Conservation (phyloP, 805 yeast genomes). For the Candida taoyuanica region DNA sequence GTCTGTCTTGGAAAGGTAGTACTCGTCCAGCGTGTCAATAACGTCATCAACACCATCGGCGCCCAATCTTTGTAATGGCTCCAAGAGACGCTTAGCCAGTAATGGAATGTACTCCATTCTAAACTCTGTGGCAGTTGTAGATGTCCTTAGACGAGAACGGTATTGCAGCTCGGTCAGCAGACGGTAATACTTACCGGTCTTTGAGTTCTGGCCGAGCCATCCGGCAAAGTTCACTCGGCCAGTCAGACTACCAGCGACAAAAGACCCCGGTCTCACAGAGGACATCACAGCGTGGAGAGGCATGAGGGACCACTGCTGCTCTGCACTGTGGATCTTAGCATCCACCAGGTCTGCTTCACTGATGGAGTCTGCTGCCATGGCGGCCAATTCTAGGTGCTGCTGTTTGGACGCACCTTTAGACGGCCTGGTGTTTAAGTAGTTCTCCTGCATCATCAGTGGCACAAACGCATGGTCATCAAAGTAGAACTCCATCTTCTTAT, state of each 20-base stretch:
- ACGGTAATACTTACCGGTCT: slow-evolving; percentile 70
- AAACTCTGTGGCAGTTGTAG: slow-evolving; percentile 69
- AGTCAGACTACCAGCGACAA: slow-evolving; percentile 64
- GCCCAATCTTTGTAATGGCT: slow-evolving; percentile 54
- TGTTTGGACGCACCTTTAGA: slow-evolving; percentile 36
- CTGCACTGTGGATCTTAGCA: slow-evolving; percentile 77
- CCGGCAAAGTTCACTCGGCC: slow-evolving; percentile 76
- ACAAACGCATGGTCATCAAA: slow-evolving; percentile 94
- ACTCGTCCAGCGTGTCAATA: slow-evolving; percentile 73
- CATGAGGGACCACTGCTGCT: slow-evolving; percentile 90
- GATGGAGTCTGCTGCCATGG: slow-evolving; percentile 80
- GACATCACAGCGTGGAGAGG: slow-evolving; percentile 90
- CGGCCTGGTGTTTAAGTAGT: slow-evolving; percentile 71
- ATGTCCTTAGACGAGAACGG: slow-evolving; percentile 76
- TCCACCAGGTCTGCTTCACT: slow-evolving; percentile 84
- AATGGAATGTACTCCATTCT: slow-evolving; percentile 73
- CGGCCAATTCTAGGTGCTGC: slow-evolving; percentile 57
- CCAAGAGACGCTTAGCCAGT: slow-evolving; percentile 48
- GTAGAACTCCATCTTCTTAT: slow-evolving; percentile 81
- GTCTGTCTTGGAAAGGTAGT: slow-evolving; percentile 84
- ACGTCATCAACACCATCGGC: slow-evolving; percentile 62
- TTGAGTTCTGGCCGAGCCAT: slow-evolving; percentile 90
- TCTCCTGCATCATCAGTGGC: slow-evolving; percentile 95
- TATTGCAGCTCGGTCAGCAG: slow-evolving; percentile 83
- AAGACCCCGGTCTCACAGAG: slow-evolving; percentile 72